A percentile compares a stretch with the other conserved stretches of the same genome.
Evolutionary conservation across 2,329 filamentous ascomycete species (phyloP).

Genomic region (Calonectria multiphialidica): DNA sequence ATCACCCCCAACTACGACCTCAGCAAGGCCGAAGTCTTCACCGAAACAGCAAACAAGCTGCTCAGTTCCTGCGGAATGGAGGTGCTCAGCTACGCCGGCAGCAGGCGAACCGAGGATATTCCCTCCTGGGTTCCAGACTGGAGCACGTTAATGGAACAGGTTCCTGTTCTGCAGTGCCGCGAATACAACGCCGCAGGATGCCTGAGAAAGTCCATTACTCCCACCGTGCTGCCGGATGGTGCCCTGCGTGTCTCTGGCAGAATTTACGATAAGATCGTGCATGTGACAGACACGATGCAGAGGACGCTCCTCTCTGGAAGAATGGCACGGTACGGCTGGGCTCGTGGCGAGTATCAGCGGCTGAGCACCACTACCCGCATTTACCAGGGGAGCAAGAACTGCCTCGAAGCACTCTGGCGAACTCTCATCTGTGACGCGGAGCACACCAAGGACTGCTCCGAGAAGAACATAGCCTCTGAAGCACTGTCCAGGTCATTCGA

Average conservation of each 20-base stretch:
- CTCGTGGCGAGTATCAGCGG: slow-evolving; percentile 8
- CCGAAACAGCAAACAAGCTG: neutral
- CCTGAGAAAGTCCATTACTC: neutral
- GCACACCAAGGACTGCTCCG: neutral
- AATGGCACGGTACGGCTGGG: slow-evolving; percentile 15
- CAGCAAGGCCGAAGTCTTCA: neutral
- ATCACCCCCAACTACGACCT: slow-evolving; percentile 7
- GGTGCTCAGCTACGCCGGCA: slow-evolving; percentile 11
- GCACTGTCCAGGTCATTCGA: neutral
- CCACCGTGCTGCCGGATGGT: neutral
- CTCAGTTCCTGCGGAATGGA: neutral
- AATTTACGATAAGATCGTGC: neutral
- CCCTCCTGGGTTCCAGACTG: slow-evolving; percentile 22
- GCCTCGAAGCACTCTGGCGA: slow-evolving; percentile 17
- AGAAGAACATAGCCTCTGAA: neutral
- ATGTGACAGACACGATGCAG: slow-evolving; percentile 15
- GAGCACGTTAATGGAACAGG: neutral
- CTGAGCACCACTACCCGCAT: neutral
- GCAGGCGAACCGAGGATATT: neutral
- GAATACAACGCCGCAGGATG: neutral
- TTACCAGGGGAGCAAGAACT: slow-evolving; percentile 6
- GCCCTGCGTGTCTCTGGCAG: neutral
- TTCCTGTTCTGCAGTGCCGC: neutral
- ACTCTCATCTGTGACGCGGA: slow-evolving; percentile 9
- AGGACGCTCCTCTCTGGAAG: neutral